Base-by-base conservation (phyloP, 257 asterid genomes). In the Solanum sejunctum region DNA sequence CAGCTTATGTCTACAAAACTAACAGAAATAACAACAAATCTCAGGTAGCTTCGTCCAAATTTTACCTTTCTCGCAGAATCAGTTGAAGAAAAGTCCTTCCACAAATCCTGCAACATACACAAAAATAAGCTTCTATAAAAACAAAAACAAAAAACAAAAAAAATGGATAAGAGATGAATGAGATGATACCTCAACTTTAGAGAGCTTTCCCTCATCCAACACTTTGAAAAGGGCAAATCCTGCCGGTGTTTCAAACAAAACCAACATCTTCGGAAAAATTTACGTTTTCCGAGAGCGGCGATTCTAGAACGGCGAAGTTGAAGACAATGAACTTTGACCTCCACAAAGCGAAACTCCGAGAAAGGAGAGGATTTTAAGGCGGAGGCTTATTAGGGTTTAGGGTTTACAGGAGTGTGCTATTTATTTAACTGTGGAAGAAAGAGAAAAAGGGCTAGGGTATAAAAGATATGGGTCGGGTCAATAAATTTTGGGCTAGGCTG, bases 11-110 rank as follows among this genome's bases (percentile, higher is more conserved):
- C 15, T 4, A 66, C 73, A 66, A 28, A 66, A 32, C 47, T 7
- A 66, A 32, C 9, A 66, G 73, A 66, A 32, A 66, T 47, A 66
- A 66, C 15, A 66, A 66, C 6, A 8, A 32, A 66, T 15, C 2
- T 28, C 47, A 15, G 47, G 2, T 28, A 66, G 47, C 21, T 49
- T 47, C 13, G 21, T 75, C 57, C 43, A 75, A 21, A 3, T 49
- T 49, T 49, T 28, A 94, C 98, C 98, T 92, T 85, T 93, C 95
- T 89, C 20, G 98, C 98, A n/a, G 98, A 89, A 18, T 92, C 98
- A 3, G 95, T 88, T 32, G 92, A 84, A 60, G 89, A 61, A 86
- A 93, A 93, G 20, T 95, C 97, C 90, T 92, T 92, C 87, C 93
- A 92, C 87, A 93, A 88, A 84, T 95, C 94, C 98, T 93, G 94